Evolutionary conservation across 176 grass and related monocot genomes (phyloP).

Genomic region (Oryza coarctata): DNA sequence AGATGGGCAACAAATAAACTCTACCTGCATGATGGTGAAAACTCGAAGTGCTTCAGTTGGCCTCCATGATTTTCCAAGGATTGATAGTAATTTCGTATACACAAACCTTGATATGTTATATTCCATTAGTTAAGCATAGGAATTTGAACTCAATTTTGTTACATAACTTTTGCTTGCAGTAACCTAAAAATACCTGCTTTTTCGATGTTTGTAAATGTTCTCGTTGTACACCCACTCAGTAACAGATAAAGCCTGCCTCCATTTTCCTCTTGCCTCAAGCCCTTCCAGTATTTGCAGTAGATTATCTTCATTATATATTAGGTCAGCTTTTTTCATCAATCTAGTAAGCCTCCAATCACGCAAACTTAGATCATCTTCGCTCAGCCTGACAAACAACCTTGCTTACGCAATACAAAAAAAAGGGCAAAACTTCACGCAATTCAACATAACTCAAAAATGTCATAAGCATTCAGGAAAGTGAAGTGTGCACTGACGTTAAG

Average conservation of each 20-base stretch:
- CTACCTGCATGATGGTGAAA: constrained; percentile 76
- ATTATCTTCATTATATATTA: constrained; percentile 74
- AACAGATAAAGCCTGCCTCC: constrained; percentile 73
- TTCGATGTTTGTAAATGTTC: constrained; percentile 65
- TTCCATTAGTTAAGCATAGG: constrained; percentile 13
- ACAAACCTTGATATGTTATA: constrained; percentile 69
- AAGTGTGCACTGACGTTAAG: neutral
- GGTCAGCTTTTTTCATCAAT: constrained; percentile 67
- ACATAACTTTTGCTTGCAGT: neutral
- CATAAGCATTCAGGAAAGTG: neutral
- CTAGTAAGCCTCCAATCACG: constrained; percentile 81
- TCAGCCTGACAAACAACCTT: constrained; percentile 50
- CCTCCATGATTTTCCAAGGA: constrained; percentile 79
- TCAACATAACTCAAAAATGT: neutral
- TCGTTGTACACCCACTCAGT: constrained; percentile 90
- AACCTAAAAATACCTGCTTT: constrained; percentile 63
- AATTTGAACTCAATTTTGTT: neutral
- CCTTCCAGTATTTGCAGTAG: constrained; percentile 69
- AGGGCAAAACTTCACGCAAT: neutral
- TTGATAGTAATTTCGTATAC: constrained; percentile 80
- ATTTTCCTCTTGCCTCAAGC: constrained; percentile 63
- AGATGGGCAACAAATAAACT: neutral
- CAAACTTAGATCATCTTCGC: constrained; percentile 39
- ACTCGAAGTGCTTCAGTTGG: constrained; percentile 76
- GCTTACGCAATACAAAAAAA: constrained; percentile 14